Evolutionary conservation across 805 yeast species (phyloP), one percentile per base, ranked within the genome.

Genomic region (Aciculoconidium aculeatum): DNA sequence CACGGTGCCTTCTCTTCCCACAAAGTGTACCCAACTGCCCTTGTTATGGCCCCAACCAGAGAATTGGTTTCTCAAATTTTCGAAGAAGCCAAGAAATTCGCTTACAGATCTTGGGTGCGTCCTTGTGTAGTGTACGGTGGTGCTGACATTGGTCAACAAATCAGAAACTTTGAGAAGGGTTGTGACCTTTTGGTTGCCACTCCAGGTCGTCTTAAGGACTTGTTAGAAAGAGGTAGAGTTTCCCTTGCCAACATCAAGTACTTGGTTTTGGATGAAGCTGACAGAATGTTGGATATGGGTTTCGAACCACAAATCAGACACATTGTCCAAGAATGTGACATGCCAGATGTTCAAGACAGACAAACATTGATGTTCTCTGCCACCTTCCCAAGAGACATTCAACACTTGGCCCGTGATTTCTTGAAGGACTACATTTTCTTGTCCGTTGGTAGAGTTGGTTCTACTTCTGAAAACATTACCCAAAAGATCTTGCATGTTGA

Each of bases 211-310:
- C 74, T 92, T 58, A 88, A 80, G 55, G 98, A 92, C 67, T 72
- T 92, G 63, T 68, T 92, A 44, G 96, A 88, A 68, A 84, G 96
- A 70, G 96, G 96, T 53, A 71, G 77, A 51, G 84, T 92, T 47
- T 87, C 96, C 25, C 72, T 92, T 54, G 72, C 76, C 43, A 86
- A 84, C 65, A 86, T 90, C 65, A 86, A 83, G 61, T 92, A 85
- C 65, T 75, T 92, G 59, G 96, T 92, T 30, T 74, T 92, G 46
- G 98, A 90, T 66, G 98, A 90, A 74, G 98, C 98, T 55, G 98
- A 92, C 68, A 85, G 98, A 72, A 92, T 92, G 98, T 79, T 92
- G 68, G 98, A 92, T 77, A 92, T 92, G 97, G 98, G 98, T 75
- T 92, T 92, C 70, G 98, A 92, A 72, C 96, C 96, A 44, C 98